These are phyloP conservation scores for Vaccinium corymbosum DNA, from an alignment of 148 eudicot genomes.

Conservation along the genomic window DNA sequence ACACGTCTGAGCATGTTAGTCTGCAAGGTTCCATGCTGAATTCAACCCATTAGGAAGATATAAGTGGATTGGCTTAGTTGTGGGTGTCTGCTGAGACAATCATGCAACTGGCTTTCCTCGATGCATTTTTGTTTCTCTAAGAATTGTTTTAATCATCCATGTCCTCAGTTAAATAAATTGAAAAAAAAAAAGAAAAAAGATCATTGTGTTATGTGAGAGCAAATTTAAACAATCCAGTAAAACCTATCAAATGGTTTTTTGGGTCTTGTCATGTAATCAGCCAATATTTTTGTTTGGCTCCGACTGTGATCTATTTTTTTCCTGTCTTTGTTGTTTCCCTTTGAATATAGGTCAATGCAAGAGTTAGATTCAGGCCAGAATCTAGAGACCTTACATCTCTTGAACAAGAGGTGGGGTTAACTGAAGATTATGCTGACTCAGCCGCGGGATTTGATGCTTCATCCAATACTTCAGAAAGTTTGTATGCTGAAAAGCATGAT, in stretches of 20 bases:
- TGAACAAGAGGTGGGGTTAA: conserved; percentile 58
- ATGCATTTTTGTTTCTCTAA: background rate
- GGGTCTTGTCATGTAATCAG: background rate
- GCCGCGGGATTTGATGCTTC: conserved; percentile 65
- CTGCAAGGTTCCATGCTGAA: background rate
- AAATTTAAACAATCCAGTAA: background rate
- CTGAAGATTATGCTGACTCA: conserved; percentile 60
- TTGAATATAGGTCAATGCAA: conserved; percentile 46
- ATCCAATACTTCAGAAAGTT: conserved; percentile 74
- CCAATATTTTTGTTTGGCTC: background rate
- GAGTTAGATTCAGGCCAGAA: conserved; percentile 50
- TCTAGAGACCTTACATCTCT: conserved; percentile 66
- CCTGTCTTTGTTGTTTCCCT: background rate
- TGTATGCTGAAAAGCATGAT: conserved; percentile 74
- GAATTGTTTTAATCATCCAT: background rate
- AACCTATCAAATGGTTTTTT: background rate
- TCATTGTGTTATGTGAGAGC: background rate
- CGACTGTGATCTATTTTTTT: background rate
- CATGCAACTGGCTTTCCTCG: background rate
- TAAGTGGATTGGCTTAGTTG: background rate
- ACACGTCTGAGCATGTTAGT: background rate
- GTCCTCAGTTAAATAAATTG: background rate
- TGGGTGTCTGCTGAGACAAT: background rate
- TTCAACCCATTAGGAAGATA: background rate
- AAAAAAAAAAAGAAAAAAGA: background rate